Percentiles rank a stretch among this genome's conserved stretches.
phyloP scores from a whole-genome alignment of 495 filamentous ascomycete genomes.

The Amniculicola lignicola region DNA sequence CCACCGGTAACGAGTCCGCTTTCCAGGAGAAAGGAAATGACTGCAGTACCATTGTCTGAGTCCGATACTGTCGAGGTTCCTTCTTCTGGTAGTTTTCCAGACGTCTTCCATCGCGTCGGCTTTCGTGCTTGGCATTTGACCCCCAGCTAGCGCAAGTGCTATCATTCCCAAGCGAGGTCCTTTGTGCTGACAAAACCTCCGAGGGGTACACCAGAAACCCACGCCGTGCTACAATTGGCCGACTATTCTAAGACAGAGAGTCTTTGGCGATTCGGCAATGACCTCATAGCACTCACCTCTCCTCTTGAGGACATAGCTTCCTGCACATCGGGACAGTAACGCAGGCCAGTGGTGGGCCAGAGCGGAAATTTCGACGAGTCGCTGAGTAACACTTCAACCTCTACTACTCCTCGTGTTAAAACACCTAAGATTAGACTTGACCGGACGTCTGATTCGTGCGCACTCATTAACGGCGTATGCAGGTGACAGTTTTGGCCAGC shows the following conservation, averaged over 20 bases:
- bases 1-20: not conserved
- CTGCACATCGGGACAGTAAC: not conserved
- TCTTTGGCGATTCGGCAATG: conserved; percentile 9
- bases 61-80: conserved; percentile 1
- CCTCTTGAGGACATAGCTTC: conserved; percentile 9
- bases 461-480: conserved; percentile 1
- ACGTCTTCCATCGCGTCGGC: not conserved
- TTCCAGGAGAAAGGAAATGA: conserved; percentile 13
- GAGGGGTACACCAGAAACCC: not conserved
- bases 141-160: conserved; percentile 13
- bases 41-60: conserved; percentile 24
- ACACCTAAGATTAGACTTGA: conserved; percentile 27
- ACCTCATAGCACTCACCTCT: conserved; percentile 22
- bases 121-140: not conserved
- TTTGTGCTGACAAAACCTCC: conserved; percentile 26
- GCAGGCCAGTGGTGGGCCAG: not conserved
- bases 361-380: conserved; percentile 15
- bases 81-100: conserved; percentile 21
- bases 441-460: conserved; percentile 16
- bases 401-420: conserved; percentile 13
- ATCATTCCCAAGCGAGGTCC: conserved; percentile 18
- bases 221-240: too few relatives aligned
- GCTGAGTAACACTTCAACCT: conserved; percentile 25
- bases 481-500: conserved; percentile 9
- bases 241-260: conserved; percentile 15